These are phyloP conservation scores for Ulota crispa DNA, from an alignment of 225 moss, liverwort and hornwort species.

Conservation along the genomic window DNA sequence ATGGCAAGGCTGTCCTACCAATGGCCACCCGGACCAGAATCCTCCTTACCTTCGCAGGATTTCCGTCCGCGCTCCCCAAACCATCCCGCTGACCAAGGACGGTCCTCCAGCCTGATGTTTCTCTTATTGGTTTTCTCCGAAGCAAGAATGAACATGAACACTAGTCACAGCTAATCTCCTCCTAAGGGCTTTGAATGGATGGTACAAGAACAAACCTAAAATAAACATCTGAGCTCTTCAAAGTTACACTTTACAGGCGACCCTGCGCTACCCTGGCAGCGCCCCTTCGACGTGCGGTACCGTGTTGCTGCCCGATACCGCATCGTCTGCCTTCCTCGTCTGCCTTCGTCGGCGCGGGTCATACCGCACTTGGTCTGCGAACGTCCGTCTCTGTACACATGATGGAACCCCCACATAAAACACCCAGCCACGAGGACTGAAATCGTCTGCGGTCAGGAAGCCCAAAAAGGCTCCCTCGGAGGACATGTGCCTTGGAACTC, in stretches of 20 bases:
- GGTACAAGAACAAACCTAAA: constrained; percentile 61
- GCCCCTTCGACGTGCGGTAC: constrained; percentile 19
- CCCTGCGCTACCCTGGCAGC: constrained; percentile 20
- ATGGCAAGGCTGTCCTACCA: neutral
- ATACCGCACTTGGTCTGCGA: constrained; percentile 23
- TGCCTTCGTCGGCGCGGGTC: neutral
- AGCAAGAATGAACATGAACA: constrained; percentile 54
- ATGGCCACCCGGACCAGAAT: constrained; percentile 8
- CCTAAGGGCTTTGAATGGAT: constrained; percentile 51
- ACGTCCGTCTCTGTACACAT: constrained; percentile 30
- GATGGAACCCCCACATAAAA: constrained; percentile 10
- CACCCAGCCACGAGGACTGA: constrained; percentile 4
- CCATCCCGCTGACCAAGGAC: constrained; percentile 19
- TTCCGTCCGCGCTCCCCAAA: constrained; percentile 14
- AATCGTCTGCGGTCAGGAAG: neutral
- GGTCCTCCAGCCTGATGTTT: constrained; percentile 30
- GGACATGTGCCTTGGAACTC: constrained; percentile 5
- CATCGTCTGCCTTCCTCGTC: constrained; percentile 4
- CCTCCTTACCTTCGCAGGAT: constrained; percentile 7
- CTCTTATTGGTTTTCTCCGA: constrained; percentile 49
- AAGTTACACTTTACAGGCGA: constrained; percentile 59
- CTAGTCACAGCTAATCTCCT: constrained; percentile 38
- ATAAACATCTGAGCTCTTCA: constrained; percentile 48
- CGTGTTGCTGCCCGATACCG: constrained; percentile 22
- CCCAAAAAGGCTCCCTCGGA: neutral